These are phyloP conservation scores for Pseudopyrenochaeta lycopersici DNA, from an alignment of 2,329 filamentous ascomycete genomes.

Conservation along the genomic window DNA sequence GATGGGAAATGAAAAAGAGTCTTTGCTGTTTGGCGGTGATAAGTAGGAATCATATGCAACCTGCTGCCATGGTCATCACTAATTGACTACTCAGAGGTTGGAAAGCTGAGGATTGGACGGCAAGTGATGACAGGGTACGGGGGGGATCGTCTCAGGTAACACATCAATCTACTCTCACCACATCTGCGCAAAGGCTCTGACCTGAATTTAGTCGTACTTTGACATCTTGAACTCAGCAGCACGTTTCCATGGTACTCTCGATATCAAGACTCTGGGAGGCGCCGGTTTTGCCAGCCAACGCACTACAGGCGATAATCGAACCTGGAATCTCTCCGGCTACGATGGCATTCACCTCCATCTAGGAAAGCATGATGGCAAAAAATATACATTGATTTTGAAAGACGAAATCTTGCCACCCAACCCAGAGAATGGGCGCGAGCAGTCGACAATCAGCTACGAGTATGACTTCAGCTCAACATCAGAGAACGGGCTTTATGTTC, in stretches of 20 bases:
- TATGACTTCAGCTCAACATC: conserved; percentile 45
- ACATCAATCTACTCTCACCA: conserved; percentile 46
- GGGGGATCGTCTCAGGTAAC: conserved; percentile 71
- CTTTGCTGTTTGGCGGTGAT: conserved; percentile 41
- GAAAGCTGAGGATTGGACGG: conserved; percentile 69
- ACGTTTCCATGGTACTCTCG: conserved; percentile 72
- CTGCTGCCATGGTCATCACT: not conserved
- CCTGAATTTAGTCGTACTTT: conserved; percentile 56
- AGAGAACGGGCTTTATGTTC: conserved; percentile 59
- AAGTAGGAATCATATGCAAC: conserved; percentile 23
- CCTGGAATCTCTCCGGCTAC: conserved; percentile 71
- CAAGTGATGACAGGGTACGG: conserved; percentile 79
- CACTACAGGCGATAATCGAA: conserved; percentile 64
- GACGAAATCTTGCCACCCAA: conserved; percentile 68
- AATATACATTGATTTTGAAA: conserved; percentile 79
- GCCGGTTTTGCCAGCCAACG: conserved; percentile 85
- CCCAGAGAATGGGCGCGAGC: conserved; percentile 72
- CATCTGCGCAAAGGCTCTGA: not conserved
- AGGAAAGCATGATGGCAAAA: conserved; percentile 66
- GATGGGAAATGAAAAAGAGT: conserved; percentile 30
- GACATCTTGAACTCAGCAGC: conserved; percentile 52
- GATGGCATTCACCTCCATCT: conserved; percentile 68
- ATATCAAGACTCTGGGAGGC: conserved; percentile 78
- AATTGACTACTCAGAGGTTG: conserved; percentile 60
- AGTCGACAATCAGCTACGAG: conserved; percentile 78